Percentiles rank a stretch among this genome's conserved stretches.
Conservation (phyloP, 2,329 filamentous ascomycete genomes). For the Chlorencoelia australis region DNA sequence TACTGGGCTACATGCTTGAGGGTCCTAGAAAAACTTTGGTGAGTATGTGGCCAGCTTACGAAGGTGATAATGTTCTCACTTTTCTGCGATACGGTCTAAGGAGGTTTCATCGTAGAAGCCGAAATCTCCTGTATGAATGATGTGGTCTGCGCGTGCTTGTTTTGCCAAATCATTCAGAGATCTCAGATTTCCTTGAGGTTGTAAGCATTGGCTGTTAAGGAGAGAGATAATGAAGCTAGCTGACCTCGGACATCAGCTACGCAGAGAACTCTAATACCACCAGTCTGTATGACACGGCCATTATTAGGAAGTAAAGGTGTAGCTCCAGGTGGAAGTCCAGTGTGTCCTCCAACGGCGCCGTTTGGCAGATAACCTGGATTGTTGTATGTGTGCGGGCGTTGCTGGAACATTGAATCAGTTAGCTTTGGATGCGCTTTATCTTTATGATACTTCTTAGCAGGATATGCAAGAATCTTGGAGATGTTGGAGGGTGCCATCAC, state of each 20-base stretch:
- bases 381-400: constrained; percentile 27
- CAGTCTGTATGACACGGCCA: constrained; percentile 54
- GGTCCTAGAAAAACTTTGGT: constrained; percentile 50
- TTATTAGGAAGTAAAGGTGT: constrained; percentile 58
- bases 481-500: constrained; percentile 5
- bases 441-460: constrained; percentile 2
- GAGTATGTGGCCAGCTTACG: constrained; percentile 12
- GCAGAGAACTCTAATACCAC: constrained; percentile 57
- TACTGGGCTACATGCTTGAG: constrained; percentile 98
- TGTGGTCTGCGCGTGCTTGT: constrained; percentile 89
- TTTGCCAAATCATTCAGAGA: constrained; percentile 95
- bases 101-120: constrained; percentile 98
- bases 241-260: constrained; percentile 64
- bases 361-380: constrained; percentile 47
- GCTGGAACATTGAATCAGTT: constrained; percentile 19
- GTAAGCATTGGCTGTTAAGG: constrained; percentile 16
- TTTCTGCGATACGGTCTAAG: constrained; percentile 93
- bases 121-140: constrained; percentile 98
- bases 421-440: constrained; percentile 11
- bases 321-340: constrained; percentile 45
- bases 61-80: constrained; percentile 46
- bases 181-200: constrained; percentile 68
- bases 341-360: constrained; percentile 39
- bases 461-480: background rate
- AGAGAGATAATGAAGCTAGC: constrained; percentile 14